Conservation (phyloP, 495 filamentous ascomycete genomes). For the Aspergillus sclerotiicarbonarius region DNA sequence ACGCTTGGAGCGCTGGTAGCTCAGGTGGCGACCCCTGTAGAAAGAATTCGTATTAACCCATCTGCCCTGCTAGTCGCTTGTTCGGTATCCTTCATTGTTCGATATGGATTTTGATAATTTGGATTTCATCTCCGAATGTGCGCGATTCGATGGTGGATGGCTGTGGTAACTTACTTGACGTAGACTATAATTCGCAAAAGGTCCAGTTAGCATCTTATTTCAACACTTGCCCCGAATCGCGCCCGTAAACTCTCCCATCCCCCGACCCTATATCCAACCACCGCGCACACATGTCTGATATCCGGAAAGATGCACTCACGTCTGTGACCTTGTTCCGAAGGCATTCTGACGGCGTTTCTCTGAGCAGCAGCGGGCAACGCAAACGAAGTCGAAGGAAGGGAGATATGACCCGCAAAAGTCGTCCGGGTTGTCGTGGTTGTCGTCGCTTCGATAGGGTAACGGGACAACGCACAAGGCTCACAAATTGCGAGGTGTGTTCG, state of each 20-base stretch:
- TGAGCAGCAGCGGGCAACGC: conserved; percentile 47
- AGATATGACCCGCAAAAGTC: conserved; percentile 49
- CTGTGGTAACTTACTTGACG: conserved; percentile 73
- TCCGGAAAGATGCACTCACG: conserved; percentile 55
- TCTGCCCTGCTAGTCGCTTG: conserved; percentile 24
- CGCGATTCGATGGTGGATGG: conserved; percentile 26
- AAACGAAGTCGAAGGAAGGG: conserved; percentile 46
- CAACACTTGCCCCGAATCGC: conserved; percentile 9
- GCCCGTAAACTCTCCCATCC: conserved; percentile 1
- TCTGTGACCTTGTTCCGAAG: conserved; percentile 80
- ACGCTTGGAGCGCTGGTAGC: conserved; percentile 87
- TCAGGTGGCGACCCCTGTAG: conserved; percentile 83
- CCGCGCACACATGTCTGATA: conserved; percentile 14
- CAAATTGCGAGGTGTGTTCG: conserved; percentile 46
- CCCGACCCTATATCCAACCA: conserved; percentile 11
- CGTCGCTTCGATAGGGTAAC: conserved; percentile 44
- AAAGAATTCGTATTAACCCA: conserved; percentile 37
- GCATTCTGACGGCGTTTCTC: conserved; percentile 65
- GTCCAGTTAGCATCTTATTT: conserved; percentile 35
- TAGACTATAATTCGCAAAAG: conserved; percentile 61
- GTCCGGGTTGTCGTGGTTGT: conserved; percentile 51
- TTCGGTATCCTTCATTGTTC: conserved; percentile 12
- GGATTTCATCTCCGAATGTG: conserved; percentile 19
- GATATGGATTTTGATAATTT: conserved; percentile 7
- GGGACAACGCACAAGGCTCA: conserved; percentile 40